Evolutionary conservation across 192 early-diverging fungal genomes (phyloP), one percentile per base, ranked within the genome.

Genomic region (Umbelopsis isabellina): DNA sequence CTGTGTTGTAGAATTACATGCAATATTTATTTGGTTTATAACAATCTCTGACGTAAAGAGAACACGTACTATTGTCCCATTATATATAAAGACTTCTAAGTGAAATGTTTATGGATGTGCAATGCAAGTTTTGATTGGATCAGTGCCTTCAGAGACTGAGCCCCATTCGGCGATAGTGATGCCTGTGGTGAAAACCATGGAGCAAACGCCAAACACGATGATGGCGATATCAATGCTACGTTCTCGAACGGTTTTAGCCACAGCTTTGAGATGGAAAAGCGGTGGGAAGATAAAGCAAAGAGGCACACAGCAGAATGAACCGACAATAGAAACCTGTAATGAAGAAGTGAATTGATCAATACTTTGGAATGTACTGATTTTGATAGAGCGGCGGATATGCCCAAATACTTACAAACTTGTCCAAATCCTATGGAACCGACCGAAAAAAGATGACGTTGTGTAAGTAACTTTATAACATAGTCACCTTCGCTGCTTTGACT

Each of bases 221-320:
- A 94, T 66, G 9, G 82, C 30, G 25, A 89, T 73, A 72, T 95
- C 93, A 52, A 85, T 82, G 20, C 78, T 65, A 30, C 82, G 80
- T 45, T 69, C 67, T 48, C 81, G 50, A 67, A 80, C 78, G 15
- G 82, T 83, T 37, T 69, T 66, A 15, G 90, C 88, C n/a, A 88
- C 76, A 0, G 84, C 85, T 66, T 86, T 84, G 69, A 86, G 85
- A 78, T 97, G 94, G 81, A 97, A 92, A 71, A 95, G 79, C 47
- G 90, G 83, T 16, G 95, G 95, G 82, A 94, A 95, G 71, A 95
- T 89, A 79, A 95, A 95, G 37, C 86, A 87, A 65, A 92, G 76
- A 12, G 90, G 90, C 5, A 87, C 84, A 72, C 86, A 90, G 67
- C 72, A 64, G 10, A 70, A 25, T 2, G 76, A 66, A 4, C 77